Base-by-base conservation (phyloP, 2,329 filamentous ascomycete genomes). In the Sporothrix curviconia region DNA sequence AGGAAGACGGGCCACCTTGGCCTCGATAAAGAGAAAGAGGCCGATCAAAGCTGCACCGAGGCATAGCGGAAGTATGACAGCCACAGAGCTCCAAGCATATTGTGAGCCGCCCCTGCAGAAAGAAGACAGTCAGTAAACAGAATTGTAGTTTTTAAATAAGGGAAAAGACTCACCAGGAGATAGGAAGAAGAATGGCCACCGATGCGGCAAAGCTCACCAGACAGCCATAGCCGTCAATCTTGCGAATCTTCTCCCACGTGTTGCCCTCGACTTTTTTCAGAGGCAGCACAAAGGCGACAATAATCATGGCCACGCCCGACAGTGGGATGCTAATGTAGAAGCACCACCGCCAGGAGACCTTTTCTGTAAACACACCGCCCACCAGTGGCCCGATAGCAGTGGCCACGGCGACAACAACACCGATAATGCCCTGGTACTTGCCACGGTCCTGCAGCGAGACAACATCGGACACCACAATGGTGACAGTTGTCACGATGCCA, bases 161-260 rank as follows among this genome's bases (percentile, higher is more conserved):
- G n/a, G n/a, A n/a, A n/a, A n/a, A n/a, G n/a, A n/a, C n/a, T n/a
- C n/a, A n/a, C n/a, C 82, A 82, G 2, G 82, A 85, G 11, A 87
- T 77, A 0, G 84, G 83, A 46, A 87, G 83, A n/a, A 87, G 72
- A 3, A 87, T 63, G 12, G 86, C 73, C 9, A 86, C 76, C 24
- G 84, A 77, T 0, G 76, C 81, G 7, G 76, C 68, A 0, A 79
- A 79, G 5, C 77, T 78, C 2, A 76, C 73, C 9, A 83, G 58
- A 1, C 82, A 71, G 1, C 84, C 84, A n/a, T 70, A 76, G 61
- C 78, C 83, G 65, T 87, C 83, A 54, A 86, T 82, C 46, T 78
- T 80, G 44, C 69, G 70, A 28, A 81, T 61, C 43, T 77, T 81
- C 42, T 76, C 72, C 74, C 69, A 15, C 22, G 42, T 8, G 30